Evolutionary conservation across 148 eudicot genomes (phyloP).

Genomic region (Arctostaphylos glauca): DNA sequence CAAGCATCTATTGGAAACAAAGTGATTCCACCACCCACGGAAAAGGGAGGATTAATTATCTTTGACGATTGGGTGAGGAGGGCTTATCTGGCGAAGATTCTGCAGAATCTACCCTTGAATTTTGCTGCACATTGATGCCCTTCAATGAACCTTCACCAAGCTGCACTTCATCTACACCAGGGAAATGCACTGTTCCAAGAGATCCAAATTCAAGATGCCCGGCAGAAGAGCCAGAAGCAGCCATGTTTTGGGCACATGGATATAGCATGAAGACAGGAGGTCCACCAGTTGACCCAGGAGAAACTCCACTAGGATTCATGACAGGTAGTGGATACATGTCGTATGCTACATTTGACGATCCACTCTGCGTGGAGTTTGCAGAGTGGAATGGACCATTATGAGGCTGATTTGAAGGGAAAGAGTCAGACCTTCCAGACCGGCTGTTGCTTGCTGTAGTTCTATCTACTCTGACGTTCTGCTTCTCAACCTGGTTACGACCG

Average conservation of each 20-base stretch:
- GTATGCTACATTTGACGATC: constrained; percentile 18
- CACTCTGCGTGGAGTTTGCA: constrained; percentile 13
- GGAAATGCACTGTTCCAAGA: constrained; percentile 36
- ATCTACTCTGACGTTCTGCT: constrained; percentile 36
- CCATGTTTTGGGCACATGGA: constrained; percentile 36
- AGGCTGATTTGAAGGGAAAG: constrained; percentile 18
- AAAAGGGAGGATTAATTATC: constrained; percentile 18
- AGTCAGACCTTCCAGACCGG: constrained; percentile 29
- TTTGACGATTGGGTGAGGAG: constrained; percentile 33
- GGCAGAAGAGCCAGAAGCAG: constrained; percentile 33
- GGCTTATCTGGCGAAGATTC: constrained; percentile 41
- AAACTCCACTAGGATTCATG: constrained; percentile 20
- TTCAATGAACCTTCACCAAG: constrained; percentile 14
- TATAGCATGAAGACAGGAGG: constrained; percentile 38
- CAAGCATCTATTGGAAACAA: background rate
- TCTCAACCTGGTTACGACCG: constrained; percentile 40
- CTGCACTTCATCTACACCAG: constrained; percentile 20
- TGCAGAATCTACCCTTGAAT: constrained; percentile 25
- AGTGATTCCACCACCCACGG: background rate
- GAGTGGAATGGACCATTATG: constrained; percentile 16
- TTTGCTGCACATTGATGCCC: background rate
- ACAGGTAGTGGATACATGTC: constrained; percentile 25
- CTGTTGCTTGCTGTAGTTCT: constrained; percentile 26
- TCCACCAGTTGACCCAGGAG: constrained; percentile 17
- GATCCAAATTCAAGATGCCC: constrained; percentile 44